phyloP scores from a whole-genome alignment of 2,329 filamentous ascomycete species.

The Ophiosphaerella korrae region DNA sequence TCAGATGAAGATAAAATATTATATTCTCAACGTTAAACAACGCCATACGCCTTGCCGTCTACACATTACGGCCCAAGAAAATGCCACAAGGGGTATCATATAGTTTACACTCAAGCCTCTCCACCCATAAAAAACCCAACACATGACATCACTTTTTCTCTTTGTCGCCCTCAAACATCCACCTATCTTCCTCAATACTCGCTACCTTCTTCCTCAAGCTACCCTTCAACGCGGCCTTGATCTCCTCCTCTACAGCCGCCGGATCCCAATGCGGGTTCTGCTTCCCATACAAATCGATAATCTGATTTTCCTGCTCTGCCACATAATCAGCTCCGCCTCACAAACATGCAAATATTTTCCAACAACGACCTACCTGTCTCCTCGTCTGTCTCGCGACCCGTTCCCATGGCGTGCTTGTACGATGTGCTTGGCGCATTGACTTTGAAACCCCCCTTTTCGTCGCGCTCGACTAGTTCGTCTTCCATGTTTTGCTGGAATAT shows the following conservation, averaged over 20 bases:
- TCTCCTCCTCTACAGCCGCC: constrained; percentile 42
- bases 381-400: constrained; percentile 31
- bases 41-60: constrained; percentile 2
- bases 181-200: constrained; percentile 79
- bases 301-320: constrained; percentile 39
- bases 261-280: constrained; percentile 38
- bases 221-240: constrained; percentile 59
- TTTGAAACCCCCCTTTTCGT: constrained; percentile 55
- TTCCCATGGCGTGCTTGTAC: constrained; percentile 26
- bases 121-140: neutral
- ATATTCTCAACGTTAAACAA: neutral
- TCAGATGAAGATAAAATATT: too few relatives aligned
- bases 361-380: constrained; percentile 31
- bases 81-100: neutral
- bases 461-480: constrained; percentile 56
- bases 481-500: constrained; percentile 28
- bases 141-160: constrained; percentile 18
- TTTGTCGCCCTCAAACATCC: constrained; percentile 81
- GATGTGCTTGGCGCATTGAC: constrained; percentile 38
- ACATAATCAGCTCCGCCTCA: neutral
- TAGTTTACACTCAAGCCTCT: too few relatives aligned
- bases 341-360: neutral
- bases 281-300: constrained; percentile 41
- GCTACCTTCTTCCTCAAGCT: constrained; percentile 75
- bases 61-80: neutral